phyloP scores from a whole-genome alignment of 2,329 filamentous ascomycete genomes.

The Cercospora sp. region DNA sequence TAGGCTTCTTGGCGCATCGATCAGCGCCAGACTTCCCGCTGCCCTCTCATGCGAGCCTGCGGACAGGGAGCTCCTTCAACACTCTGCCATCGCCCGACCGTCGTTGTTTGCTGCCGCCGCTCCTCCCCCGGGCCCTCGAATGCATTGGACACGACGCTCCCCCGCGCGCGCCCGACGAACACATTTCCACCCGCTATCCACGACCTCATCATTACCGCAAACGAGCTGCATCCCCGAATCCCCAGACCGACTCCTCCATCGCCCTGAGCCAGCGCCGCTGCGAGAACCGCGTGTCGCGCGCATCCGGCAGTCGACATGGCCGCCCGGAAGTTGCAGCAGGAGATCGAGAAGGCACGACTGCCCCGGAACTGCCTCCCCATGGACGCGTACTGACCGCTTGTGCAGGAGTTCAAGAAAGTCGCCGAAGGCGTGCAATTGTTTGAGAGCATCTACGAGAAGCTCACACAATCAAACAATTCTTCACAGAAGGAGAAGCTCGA shows the following conservation, averaged over 20 bases:
- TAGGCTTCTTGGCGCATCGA: slow-evolving; percentile 7
- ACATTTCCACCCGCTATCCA: background rate
- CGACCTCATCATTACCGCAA: background rate
- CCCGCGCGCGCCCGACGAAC: background rate
- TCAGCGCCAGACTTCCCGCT: slow-evolving; percentile 3
- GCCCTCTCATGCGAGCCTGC: background rate
- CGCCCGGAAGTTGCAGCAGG: slow-evolving; percentile 91
- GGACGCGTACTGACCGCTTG: slow-evolving; percentile 24
- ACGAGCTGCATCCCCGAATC: background rate
- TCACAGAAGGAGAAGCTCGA: slow-evolving; percentile 98
- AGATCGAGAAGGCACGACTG: slow-evolving; percentile 81
- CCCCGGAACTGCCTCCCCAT: slow-evolving; percentile 2
- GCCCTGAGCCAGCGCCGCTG: background rate
- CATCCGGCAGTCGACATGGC: slow-evolving; percentile 65
- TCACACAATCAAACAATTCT: slow-evolving; percentile 84
- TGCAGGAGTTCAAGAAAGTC: slow-evolving; percentile 81
- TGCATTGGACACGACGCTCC: background rate
- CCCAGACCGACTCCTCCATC: background rate
- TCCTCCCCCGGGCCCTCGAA: background rate
- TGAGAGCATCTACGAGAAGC: slow-evolving; percentile 96
- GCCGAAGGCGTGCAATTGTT: slow-evolving; percentile 89
- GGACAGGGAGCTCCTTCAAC: background rate
- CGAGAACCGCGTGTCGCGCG: slow-evolving; percentile 18
- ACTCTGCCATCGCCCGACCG: background rate
- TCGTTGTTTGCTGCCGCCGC: slow-evolving; percentile 1